A percentile compares a stretch with the other conserved stretches of the same genome.
These are phyloP conservation scores for Aspergillus bertholletiae DNA, from an alignment of 495 filamentous ascomycete genomes.

Conservation along the genomic window DNA sequence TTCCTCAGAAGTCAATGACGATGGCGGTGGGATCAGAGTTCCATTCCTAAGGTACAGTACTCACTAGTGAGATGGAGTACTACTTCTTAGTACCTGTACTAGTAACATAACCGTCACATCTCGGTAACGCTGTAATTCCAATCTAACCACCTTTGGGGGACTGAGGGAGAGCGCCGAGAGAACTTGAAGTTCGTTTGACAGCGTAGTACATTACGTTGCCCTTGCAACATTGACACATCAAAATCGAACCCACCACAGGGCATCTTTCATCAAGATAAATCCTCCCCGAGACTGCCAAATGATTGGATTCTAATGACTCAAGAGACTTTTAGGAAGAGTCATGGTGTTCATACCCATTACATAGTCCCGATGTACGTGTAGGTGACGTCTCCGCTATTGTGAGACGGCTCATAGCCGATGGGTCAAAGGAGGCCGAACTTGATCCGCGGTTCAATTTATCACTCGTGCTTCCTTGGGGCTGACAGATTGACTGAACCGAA, in stretches of 20 bases:
- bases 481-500: background rate
- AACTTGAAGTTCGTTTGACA: no score
- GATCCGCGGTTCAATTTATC: background rate
- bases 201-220: constrained; percentile 4
- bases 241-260: background rate
- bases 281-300: no score
- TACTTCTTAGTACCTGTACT: background rate
- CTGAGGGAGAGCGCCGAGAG: background rate
- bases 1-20: constrained; percentile 11
- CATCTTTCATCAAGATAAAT: no score
- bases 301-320: no score
- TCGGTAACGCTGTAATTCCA: background rate
- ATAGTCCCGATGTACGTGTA: no score
- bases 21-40: background rate
- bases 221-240: constrained; percentile 7
- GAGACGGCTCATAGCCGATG: background rate
- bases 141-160: background rate
- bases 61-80: no score
- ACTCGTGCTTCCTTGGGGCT: background rate
- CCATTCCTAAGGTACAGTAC: no score
- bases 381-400: background rate
- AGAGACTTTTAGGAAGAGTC: no score
- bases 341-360: no score
- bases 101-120: background rate
- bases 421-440: background rate